Evolutionary conservation across 2,329 filamentous ascomycete genomes (phyloP).

Genomic region (Alternaria sp.): DNA sequence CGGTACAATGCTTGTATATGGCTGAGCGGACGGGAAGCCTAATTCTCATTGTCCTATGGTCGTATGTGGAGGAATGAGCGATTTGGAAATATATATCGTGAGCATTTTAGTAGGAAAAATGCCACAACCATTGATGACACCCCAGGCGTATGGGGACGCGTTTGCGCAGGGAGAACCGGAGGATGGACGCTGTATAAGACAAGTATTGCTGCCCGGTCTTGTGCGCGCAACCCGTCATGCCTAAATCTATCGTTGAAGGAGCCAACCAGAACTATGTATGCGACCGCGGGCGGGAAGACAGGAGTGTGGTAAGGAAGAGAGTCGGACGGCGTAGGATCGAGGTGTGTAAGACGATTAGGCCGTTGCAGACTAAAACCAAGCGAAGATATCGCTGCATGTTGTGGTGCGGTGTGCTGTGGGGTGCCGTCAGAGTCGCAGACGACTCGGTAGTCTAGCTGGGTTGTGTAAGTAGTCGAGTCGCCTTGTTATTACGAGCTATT

Average conservation of each 20-base stretch:
- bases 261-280: neutral
- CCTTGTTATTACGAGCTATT: slow-evolving; percentile 31
- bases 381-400: neutral
- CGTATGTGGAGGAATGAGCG: neutral
- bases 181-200: neutral
- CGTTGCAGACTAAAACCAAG: neutral
- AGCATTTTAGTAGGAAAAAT: no score
- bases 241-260: neutral
- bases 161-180: neutral
- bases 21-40: neutral
- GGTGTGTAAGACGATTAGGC: neutral
- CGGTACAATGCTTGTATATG: neutral
- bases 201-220: neutral
- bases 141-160: neutral
- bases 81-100: no score
- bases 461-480: slow-evolving; percentile 53
- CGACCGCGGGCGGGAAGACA: neutral
- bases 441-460: slow-evolving; percentile 48
- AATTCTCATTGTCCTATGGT: neutral
- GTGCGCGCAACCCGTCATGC: neutral
- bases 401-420: neutral
- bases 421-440: neutral
- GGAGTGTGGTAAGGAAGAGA: neutral
- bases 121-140: neutral
- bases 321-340: neutral